Evolutionary conservation across 106 monocot species (phyloP).

Genomic region (Iris macrosiphon): DNA sequence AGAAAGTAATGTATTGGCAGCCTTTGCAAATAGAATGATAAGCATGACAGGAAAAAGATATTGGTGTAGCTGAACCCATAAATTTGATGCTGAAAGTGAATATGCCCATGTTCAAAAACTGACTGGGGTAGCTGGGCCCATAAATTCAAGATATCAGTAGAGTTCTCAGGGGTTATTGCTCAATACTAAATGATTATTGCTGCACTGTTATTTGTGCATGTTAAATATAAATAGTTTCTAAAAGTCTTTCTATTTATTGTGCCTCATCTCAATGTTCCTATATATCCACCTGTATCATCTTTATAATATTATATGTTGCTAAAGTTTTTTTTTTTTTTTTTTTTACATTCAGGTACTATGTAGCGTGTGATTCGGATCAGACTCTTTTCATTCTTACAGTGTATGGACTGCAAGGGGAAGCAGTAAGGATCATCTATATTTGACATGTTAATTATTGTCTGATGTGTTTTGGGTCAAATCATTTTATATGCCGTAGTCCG

Average conservation of each 20-base stretch:
- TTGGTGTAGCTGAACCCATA: not conserved
- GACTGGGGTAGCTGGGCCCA: too few species aligned
- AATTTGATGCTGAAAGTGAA: not conserved
- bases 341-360: slow-evolving; percentile 66
- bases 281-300: too few species aligned
- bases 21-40: not conserved
- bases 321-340: not conserved
- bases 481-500: too few species aligned
- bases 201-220: not conserved
- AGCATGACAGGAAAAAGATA: not conserved
- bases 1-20: not conserved
- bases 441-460: not conserved
- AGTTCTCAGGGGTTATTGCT: not conserved
- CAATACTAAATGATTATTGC: not conserved
- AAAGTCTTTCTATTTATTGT: not conserved
- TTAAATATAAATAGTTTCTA: not conserved
- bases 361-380: slow-evolving; percentile 61
- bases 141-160: too few species aligned
- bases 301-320: not conserved
- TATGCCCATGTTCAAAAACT: not conserved
- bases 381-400: slow-evolving; percentile 71
- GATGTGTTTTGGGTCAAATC: not conserved
- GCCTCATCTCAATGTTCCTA: too few species aligned
- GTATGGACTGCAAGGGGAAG: slow-evolving; percentile 71
- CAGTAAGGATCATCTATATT: slow-evolving; percentile 47